These are phyloP conservation scores for Triangularia verruculosa DNA, from an alignment of 2,329 filamentous ascomycete genomes.

Conservation along the genomic window DNA sequence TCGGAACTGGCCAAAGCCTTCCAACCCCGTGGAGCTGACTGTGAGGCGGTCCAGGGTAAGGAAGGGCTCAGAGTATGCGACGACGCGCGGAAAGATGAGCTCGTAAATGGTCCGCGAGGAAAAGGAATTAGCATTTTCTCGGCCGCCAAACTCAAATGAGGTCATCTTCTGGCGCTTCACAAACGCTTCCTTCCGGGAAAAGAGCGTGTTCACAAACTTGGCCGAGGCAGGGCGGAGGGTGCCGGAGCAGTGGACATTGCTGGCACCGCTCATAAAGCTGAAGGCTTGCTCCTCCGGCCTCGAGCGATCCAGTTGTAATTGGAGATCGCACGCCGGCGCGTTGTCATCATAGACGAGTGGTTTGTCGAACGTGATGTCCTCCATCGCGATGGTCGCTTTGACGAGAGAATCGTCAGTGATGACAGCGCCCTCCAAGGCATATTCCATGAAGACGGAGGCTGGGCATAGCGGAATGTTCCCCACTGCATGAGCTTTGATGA, in stretches of 20 bases:
- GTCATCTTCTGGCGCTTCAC: background rate
- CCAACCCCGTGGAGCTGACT: background rate
- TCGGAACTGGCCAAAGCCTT: slow-evolving; percentile 4
- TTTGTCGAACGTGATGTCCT: slow-evolving; percentile 1
- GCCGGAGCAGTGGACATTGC: background rate
- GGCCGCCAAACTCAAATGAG: background rate
- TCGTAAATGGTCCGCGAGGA: background rate
- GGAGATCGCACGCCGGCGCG: background rate
- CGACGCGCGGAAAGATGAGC: slow-evolving; percentile 6
- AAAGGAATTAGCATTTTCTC: background rate
- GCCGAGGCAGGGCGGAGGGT: background rate
- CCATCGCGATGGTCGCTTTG: background rate
- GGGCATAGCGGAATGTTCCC: slow-evolving; percentile 3
- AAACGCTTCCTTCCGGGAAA: background rate
- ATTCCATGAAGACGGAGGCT: slow-evolving; percentile 5
- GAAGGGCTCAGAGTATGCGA: background rate
- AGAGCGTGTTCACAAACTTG: background rate
- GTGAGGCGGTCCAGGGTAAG: background rate
- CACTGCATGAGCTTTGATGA: slow-evolving; percentile 6
- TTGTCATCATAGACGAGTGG: slow-evolving; percentile 4
- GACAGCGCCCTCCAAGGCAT: background rate
- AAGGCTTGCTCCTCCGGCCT: background rate
- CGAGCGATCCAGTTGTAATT: background rate
- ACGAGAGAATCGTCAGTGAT: background rate
- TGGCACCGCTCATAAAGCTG: background rate